Base-by-base conservation (phyloP, 768 basidiomycete genomes). In the Lanmaoa rubissima region DNA sequence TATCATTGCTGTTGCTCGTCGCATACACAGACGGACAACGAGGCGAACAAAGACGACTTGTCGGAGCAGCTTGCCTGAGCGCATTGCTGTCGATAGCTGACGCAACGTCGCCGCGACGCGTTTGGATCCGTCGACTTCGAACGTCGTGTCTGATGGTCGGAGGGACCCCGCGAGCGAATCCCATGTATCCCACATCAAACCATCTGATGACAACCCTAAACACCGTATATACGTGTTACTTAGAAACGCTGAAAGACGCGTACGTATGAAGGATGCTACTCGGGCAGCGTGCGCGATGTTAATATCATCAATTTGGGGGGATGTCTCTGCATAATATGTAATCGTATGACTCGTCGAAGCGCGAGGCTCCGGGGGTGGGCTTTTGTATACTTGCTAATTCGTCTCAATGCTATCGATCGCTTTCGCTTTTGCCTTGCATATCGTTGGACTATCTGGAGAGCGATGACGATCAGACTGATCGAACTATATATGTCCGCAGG, bases 21-120 rank as follows among this genome's bases (percentile, higher is more conserved):
- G 4, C 16, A n/a, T 39, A 1, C 8, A 34, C 40, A 61, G 61
- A 7, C 45, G 19, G 61, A 51, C 19, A 21, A 31, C 16, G 8
- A 48, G 3, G 19, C 24, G n/a, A 42, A 45, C 41, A 61, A 63
- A 41, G 17, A 5, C 42, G 13, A 14, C 17, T 24, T 64, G 44
- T 49, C 58, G 17, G 31, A 38, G n/a, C 45, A 17, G n/a, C 19
- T 41, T 11, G 34, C 10, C 39, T 47, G 46, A 53, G 21, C 21
- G 2, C 8, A 13, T 10, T 13, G 7, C 4, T 21, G 24, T 26
- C 4, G 17, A 7, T 26, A 31, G 13, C 28, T 40, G n/a, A 16
- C 5, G 21, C 39, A 28, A 47, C 28, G 41, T 24, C 31, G 4
- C 31, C 21, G 28, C 34, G 4, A 42, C 34, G 34, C 14, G 26